A percentile compares a stretch with the other conserved stretches of the same genome.
Conservation (phyloP, 768 basidiomycete species). For the Termitomyces sp. region DNA sequence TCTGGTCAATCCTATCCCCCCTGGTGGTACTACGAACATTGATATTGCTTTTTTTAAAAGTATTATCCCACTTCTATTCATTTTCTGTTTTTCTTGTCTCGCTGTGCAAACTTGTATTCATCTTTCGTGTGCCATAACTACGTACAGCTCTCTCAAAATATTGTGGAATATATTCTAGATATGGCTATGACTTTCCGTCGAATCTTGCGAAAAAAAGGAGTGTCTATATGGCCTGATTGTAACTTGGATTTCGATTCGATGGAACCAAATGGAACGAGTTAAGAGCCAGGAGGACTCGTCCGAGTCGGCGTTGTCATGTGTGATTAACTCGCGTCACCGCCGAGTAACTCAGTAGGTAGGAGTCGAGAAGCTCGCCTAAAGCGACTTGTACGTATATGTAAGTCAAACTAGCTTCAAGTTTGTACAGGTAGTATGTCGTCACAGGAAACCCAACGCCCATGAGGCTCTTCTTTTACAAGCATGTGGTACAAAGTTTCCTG, state of each 20-base stretch:
- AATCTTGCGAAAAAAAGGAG: background rate
- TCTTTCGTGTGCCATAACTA: constrained; percentile 2
- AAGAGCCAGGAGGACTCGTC: background rate
- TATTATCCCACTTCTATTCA: background rate
- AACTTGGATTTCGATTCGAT: background rate
- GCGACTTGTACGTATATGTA: background rate
- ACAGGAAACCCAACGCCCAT: background rate
- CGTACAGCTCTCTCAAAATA: background rate
- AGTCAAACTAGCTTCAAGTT: too few species aligned
- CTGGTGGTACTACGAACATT: background rate
- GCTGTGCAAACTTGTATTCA: background rate
- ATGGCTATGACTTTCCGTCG: background rate
- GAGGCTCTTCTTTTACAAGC: too few species aligned
- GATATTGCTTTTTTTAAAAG: background rate
- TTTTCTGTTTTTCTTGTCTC: background rate
- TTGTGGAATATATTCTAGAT: constrained; percentile 4
- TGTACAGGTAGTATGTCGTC: background rate
- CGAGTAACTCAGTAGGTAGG: too few species aligned
- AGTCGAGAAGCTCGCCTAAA: background rate
- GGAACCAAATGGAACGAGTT: background rate
- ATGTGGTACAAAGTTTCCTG: background rate
- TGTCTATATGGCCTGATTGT: background rate
- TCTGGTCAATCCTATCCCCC: background rate
- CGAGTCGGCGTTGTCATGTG: background rate
- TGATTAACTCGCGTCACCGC: background rate